These are phyloP conservation scores for Beta macrorhiza DNA, from an alignment of 179 eudicot species.

Conservation along the genomic window DNA sequence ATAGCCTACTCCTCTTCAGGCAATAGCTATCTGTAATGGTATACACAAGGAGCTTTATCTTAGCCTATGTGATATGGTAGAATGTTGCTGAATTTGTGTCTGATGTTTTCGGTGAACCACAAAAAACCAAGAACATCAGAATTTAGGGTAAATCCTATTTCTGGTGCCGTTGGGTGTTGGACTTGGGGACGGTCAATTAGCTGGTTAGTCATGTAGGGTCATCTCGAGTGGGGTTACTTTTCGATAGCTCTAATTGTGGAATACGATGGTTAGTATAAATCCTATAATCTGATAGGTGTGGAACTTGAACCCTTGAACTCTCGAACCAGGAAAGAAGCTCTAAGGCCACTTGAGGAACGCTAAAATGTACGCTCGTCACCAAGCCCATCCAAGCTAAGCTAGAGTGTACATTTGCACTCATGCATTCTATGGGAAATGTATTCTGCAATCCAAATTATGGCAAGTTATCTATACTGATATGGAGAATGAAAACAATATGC, in stretches of 20 bases:
- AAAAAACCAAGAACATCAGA: background rate
- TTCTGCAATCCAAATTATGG: background rate
- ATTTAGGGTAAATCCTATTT: no score
- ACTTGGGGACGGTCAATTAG: no score
- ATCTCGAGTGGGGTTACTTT: no score
- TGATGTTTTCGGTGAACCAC: background rate
- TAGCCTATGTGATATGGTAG: constrained; percentile 5
- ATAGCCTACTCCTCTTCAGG: constrained; percentile 5
- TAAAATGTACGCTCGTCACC: no score
- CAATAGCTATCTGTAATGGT: background rate
- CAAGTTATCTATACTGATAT: background rate
- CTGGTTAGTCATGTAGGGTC: no score
- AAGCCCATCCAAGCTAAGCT: no score
- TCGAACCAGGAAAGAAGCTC: no score
- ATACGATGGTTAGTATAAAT: background rate
- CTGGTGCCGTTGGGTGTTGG: no score
- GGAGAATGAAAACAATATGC: background rate
- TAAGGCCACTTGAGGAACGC: no score
- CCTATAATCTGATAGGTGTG: no score
- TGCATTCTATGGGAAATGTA: background rate
- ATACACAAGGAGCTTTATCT: background rate
- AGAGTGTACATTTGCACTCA: background rate
- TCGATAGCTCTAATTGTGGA: background rate
- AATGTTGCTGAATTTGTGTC: background rate
- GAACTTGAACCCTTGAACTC: no score